Evolutionary conservation across 2,329 filamentous ascomycete species (phyloP), one percentile per base, ranked within the genome.

Genomic region (Bimuria novae-zelandiae): DNA sequence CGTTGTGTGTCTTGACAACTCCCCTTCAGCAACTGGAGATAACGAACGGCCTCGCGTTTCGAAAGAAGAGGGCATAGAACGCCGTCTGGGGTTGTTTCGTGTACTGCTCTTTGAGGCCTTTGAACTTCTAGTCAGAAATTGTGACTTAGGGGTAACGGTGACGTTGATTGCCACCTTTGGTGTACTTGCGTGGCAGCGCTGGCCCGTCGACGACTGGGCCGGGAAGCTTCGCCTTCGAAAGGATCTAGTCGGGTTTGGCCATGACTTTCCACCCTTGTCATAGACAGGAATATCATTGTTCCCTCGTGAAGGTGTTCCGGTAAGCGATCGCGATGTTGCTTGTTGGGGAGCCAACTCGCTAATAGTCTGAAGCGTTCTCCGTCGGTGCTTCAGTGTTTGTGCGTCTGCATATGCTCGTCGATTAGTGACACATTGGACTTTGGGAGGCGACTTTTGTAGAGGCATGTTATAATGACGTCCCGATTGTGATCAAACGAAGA

Each of bases 291-390:
- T 41, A 51, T n/a, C 42, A 46, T 23, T 30, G 46, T 19, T 51
- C 45, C 4, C 21, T 55, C 6, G 47, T 54, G 17, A 53, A 47
- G 7, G 62, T 45, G 3, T 36, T 22, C 33, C 40, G n/a, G 17
- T 52, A 12, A 61, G 62, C 19, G 55, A 59, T 25, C 56, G 37
- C 8, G 56, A n/a, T 7, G 54, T 29, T 14, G 23, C 33, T 4
- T 66, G 56, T 7, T 50, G 60, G 1, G 59, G 49, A 5, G 62
- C 55, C 11, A 70, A 56, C 27, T 70, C 66, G 33, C 62, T 65
- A 40, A 70, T 64, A 1, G 65, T 70, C 32, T 71, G 67, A 0
- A 70, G 55, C 3, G 63, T 69, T 47, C 60, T 51, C 32, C 68
- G 60, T 39, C 64, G 64, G 30, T 62, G 55, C 35, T 65, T 63